Evolutionary conservation across 192 early-diverging fungal genomes (phyloP), one percentile per base, ranked within the genome.

Genomic region (Chytriomyces hyalinus): DNA sequence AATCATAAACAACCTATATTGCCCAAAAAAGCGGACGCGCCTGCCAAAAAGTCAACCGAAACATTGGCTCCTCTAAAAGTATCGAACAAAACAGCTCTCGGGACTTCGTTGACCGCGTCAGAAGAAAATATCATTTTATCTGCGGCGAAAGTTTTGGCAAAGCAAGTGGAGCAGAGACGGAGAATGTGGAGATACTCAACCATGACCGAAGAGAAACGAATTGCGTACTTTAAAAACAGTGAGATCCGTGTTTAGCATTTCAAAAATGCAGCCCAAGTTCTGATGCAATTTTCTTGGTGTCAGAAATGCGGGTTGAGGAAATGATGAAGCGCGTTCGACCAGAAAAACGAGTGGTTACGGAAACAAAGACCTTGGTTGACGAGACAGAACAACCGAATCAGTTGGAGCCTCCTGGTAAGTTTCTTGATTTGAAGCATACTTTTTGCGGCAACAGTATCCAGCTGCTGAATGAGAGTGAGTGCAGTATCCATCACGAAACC

Each of bases 161-260:
- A 36, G 36, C 36, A 36, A 36, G 36, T 36, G 36, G 36, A 36
- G 36, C 36, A 36, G 36, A 36, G 36, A 36, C 36, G 36, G 36
- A 28, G 48, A 47, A 67, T 67, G 65, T 70, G 69, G 69, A 70
- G 28, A 44, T 59, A 59, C 57, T 9, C 69, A 11, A 51, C 49
- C 7, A 36, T 70, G 49, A 28, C 49, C 9, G 69, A 70, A 9
- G 69, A 50, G 15, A 70, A 70, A 51, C 9, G 57, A 53, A 10
- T 60, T 59, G 26, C 26, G 13, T 68, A 68, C 47, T 17, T 68
- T 26, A 26, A 68, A 47, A 68, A 68, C 45, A 68, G 15, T 65
- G 26, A 65, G 64, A n/a, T n/a, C 11, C 11, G 20, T 13, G 6
- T 64, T 64, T 2, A 64, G 13, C 11, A 8, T 64, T 36, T 36